These are phyloP conservation scores for Saccharomycopsis babjevae DNA, from an alignment of 805 yeast genomes.

Conservation along the genomic window DNA sequence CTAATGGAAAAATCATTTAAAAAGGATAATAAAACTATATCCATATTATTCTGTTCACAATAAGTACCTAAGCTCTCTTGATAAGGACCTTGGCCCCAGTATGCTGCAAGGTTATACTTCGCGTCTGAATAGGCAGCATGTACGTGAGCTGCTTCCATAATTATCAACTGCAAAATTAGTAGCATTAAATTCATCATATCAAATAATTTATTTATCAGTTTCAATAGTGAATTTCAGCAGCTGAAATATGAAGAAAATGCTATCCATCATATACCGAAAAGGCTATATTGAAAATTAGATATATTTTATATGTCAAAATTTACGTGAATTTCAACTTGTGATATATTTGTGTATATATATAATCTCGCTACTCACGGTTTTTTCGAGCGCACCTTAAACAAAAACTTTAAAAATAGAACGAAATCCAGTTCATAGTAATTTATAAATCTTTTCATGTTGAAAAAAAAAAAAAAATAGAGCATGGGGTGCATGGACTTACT, in stretches of 20 bases:
- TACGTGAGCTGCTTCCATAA: not conserved
- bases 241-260: not conserved
- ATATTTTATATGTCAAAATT: too few relatives aligned
- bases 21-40: slow-evolving; percentile 32
- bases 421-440: not conserved
- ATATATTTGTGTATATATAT: not conserved
- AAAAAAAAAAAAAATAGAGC: not conserved
- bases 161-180: not conserved
- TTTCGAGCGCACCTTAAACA: not conserved
- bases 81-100: slow-evolving; percentile 64
- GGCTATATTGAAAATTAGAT: too few relatives aligned
- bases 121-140: slow-evolving; percentile 3
- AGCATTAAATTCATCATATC: not conserved
- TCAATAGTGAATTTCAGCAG: not conserved
- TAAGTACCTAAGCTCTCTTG: slow-evolving; percentile 9
- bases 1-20: slow-evolving; percentile 1
- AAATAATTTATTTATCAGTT: not conserved
- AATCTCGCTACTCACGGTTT: not conserved
- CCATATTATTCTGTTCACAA: slow-evolving; percentile 7
- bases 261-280: too few relatives aligned
- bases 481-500: not conserved
- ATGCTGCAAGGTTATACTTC: slow-evolving; percentile 45
- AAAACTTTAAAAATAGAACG: not conserved
- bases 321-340: too few relatives aligned
- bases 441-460: not conserved